These are phyloP conservation scores for Rhododendron williamsianum DNA, from an alignment of 148 eudicot genomes.

Conservation along the genomic window DNA sequence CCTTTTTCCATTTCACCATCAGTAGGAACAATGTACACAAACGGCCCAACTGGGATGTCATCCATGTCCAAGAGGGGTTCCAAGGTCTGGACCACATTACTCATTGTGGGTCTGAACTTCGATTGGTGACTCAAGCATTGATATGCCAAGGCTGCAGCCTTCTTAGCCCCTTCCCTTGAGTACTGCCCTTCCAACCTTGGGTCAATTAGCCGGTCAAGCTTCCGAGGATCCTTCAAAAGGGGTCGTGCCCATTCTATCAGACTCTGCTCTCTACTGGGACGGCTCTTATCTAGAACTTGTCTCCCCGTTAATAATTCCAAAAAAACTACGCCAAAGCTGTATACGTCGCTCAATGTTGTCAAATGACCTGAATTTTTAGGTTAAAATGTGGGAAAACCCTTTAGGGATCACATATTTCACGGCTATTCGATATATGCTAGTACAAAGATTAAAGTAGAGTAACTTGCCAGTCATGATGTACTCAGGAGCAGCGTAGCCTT, in stretches of 20 bases:
- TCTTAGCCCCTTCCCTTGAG: constrained; percentile 33
- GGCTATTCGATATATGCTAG: background rate
- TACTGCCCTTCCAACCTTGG: constrained; percentile 49
- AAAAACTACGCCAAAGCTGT: constrained; percentile 53
- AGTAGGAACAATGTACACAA: constrained; percentile 35
- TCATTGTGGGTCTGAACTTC: constrained; percentile 48
- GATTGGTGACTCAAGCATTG: constrained; percentile 51
- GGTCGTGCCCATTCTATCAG: constrained; percentile 48
- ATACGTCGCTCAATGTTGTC: constrained; percentile 54
- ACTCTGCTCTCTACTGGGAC: constrained; percentile 37
- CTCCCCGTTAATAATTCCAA: constrained; percentile 48
- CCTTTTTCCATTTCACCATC: constrained; percentile 1
- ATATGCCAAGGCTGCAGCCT: constrained; percentile 44
- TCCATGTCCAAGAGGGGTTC: constrained; percentile 31
- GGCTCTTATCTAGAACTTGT: constrained; percentile 38
- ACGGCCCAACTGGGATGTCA: constrained; percentile 23
- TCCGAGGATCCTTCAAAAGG: constrained; percentile 29
- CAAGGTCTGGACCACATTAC: constrained; percentile 37
- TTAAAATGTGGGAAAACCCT: background rate
- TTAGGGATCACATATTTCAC: background rate
- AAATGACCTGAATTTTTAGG: constrained; percentile 31
- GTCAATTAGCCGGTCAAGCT: constrained; percentile 37
- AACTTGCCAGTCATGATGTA: constrained; percentile 27
- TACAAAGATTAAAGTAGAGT: background rate
- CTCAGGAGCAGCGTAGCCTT: constrained; percentile 33